Percentiles rank a stretch among this genome's conserved stretches.
Evolutionary conservation across 441 rosid species (phyloP).

Genomic region (Mallotus repandus): DNA sequence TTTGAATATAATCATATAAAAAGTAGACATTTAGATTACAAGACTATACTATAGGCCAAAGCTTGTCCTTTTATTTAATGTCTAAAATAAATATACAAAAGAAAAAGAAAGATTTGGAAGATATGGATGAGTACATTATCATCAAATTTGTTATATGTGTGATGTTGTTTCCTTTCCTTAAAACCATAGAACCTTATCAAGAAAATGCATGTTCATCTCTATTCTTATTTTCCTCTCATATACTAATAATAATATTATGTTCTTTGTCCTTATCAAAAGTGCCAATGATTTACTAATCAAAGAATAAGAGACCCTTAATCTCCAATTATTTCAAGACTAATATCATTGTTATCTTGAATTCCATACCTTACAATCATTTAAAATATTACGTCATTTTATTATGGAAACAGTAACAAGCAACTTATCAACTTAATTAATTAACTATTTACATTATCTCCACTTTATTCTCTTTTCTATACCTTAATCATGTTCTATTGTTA

Average conservation of each 20-base stretch:
- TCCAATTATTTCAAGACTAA: slow-evolving; percentile 1
- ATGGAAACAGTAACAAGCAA: no score
- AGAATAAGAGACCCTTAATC: background rate
- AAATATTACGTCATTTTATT: no score
- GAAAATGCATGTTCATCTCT: background rate
- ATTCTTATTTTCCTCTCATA: background rate
- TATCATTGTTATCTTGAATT: background rate
- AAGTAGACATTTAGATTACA: no score
- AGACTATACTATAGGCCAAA: no score
- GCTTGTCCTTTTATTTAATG: no score
- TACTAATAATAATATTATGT: background rate
- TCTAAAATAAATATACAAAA: background rate
- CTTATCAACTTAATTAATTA: no score
- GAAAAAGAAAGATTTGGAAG: background rate
- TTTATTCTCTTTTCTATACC: no score
- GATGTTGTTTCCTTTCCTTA: background rate
- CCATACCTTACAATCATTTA: background rate
- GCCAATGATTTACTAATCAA: background rate
- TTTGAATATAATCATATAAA: no score
- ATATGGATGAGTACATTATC: background rate
- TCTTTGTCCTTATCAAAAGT: background rate
- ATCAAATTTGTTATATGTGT: background rate
- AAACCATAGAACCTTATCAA: slow-evolving; percentile 1
- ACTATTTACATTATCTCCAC: no score
- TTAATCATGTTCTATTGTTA: no score